Conservation (phyloP, 1,284 basidiomycete genomes). For the Athelia sp. region DNA sequence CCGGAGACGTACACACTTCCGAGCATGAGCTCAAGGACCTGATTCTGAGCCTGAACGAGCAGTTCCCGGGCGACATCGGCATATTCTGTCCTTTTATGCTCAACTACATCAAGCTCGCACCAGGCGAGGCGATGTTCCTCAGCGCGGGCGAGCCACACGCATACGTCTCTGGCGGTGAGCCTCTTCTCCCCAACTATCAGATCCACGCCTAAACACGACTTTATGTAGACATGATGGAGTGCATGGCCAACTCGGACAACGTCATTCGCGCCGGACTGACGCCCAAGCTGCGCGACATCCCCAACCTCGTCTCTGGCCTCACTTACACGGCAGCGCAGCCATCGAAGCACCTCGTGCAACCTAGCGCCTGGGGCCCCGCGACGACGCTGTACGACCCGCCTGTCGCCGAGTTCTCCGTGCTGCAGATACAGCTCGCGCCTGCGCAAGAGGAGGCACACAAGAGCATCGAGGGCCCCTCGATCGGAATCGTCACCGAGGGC, state of each 20-base stretch:
- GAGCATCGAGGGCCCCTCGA: slow-evolving; percentile 77
- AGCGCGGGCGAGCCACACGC: slow-evolving; percentile 97
- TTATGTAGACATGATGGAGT: slow-evolving; percentile 85
- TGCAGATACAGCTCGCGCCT: slow-evolving; percentile 52
- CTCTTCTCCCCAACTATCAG: slow-evolving; percentile 2
- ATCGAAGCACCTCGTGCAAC: slow-evolving; percentile 64
- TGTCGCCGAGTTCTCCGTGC: slow-evolving; percentile 90
- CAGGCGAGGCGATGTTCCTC: slow-evolving; percentile 91
- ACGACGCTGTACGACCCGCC: slow-evolving; percentile 88
- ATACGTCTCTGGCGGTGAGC: slow-evolving; percentile 84
- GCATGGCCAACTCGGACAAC: slow-evolving; percentile 98
- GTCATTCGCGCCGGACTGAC: slow-evolving; percentile 98
- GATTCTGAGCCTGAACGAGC: slow-evolving; percentile 66
- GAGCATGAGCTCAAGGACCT: slow-evolving; percentile 58
- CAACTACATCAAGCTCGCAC: slow-evolving; percentile 78
- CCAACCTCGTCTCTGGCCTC: slow-evolving; percentile 84
- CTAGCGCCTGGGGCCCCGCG: slow-evolving; percentile 41
- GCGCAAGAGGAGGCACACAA: slow-evolving; percentile 50
- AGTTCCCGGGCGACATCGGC: slow-evolving; percentile 94
- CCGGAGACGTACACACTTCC: slow-evolving; percentile 32
- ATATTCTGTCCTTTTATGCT: slow-evolving; percentile 90
- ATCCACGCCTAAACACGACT: not conserved
- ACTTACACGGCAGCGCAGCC: slow-evolving; percentile 79
- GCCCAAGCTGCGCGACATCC: slow-evolving; percentile 91
- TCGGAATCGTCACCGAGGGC: slow-evolving; percentile 77